Evolutionary conservation across 306 rosid species (phyloP).

Genomic region (Casuarina glauca): DNA sequence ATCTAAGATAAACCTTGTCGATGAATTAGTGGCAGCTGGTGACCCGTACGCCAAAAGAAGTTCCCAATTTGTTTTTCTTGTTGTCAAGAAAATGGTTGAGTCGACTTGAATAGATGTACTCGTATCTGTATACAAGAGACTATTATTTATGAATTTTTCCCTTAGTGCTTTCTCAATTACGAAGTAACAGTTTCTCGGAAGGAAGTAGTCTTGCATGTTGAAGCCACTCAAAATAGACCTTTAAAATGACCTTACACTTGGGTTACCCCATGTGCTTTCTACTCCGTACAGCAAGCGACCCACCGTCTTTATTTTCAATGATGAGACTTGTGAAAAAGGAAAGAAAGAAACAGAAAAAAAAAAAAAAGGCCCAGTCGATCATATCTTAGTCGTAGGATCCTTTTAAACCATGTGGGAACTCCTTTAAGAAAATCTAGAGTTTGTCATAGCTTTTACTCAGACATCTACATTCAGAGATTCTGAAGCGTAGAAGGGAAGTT

Average conservation of each 20-base stretch:
- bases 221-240: constrained; percentile 23
- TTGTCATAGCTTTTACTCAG: not conserved
- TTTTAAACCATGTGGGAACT: not conserved
- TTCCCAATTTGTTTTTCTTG: not conserved
- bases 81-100: constrained; percentile 26
- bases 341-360: not conserved
- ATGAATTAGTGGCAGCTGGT: no score
- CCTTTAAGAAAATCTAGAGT: not conserved
- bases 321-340: not conserved
- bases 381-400: not conserved
- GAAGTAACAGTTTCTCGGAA: constrained; percentile 46
- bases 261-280: constrained; percentile 49
- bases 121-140: constrained; percentile 37
- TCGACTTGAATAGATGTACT: constrained; percentile 9
- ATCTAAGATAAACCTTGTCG: no score
- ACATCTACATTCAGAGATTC: not conserved
- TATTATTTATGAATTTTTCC: constrained; percentile 12
- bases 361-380: no score
- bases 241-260: constrained; percentile 30
- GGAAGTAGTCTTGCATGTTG: constrained; percentile 25
- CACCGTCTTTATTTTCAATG: not conserved
- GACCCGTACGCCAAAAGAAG: no score
- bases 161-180: constrained; percentile 29
- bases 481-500: not conserved
- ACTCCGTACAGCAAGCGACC: constrained; percentile 46